These are phyloP conservation scores for Suillus ampliporus DNA, from an alignment of 768 basidiomycete species.

Conservation along the genomic window DNA sequence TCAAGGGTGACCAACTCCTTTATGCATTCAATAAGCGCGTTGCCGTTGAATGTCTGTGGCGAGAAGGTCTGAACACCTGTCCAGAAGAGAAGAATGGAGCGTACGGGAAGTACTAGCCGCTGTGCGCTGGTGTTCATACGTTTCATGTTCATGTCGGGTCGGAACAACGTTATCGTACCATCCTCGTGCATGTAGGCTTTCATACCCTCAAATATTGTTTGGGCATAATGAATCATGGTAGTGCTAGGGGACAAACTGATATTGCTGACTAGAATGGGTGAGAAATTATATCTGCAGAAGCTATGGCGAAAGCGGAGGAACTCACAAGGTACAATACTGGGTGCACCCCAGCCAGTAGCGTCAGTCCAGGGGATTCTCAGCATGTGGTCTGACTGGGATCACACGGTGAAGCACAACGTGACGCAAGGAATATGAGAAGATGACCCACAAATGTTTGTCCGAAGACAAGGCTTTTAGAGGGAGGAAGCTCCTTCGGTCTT, in stretches of 20 bases:
- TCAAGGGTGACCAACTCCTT: constrained; percentile 86
- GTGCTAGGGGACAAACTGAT: constrained; percentile 40
- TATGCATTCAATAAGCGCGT: constrained; percentile 76
- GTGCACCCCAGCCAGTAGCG: constrained; percentile 78
- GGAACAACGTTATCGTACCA: constrained; percentile 82
- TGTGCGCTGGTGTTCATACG: constrained; percentile 88
- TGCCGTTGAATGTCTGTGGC: constrained; percentile 74
- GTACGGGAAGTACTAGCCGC: constrained; percentile 77
- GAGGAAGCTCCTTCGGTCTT: constrained; percentile 66
- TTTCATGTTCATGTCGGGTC: constrained; percentile 97
- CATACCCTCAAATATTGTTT: constrained; percentile 90
- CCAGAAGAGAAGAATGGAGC: constrained; percentile 24
- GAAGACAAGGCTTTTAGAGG: constrained; percentile 73
- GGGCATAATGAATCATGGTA: constrained; percentile 92
- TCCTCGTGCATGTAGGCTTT: constrained; percentile 85
- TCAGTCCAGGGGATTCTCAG: constrained; percentile 78
- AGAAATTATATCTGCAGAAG: constrained; percentile 14
- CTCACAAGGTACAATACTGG: constrained; percentile 84
- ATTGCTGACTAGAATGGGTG: constrained; percentile 25
- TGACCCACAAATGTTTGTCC: constrained; percentile 80
- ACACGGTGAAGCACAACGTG: constrained; percentile 15
- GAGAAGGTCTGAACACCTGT: constrained; percentile 10
- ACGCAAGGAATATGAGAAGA: constrained; percentile 13
- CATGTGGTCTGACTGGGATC: constrained; percentile 82
- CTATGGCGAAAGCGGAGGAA: constrained; percentile 17